Evolutionary conservation across 345 rosid species (phyloP), one percentile per base, ranked within the genome.

Genomic region (Hypericum perforatum): DNA sequence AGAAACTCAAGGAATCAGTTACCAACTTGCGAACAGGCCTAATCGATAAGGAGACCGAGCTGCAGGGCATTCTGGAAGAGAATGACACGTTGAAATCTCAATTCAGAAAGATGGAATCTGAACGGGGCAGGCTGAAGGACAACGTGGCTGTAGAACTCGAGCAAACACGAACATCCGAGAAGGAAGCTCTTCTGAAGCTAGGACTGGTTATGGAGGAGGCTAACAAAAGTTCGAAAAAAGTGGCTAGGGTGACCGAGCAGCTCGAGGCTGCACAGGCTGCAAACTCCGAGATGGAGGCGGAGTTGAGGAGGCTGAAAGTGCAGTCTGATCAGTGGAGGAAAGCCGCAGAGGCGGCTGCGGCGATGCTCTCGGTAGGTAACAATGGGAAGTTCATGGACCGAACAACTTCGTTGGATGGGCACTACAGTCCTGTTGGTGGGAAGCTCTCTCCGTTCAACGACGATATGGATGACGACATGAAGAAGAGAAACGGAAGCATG

Each of bases 161-260:
- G 49, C 65, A 60, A 14, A 77, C 73, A 7, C 72, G 67, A 57
- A 65, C 67, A 46, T 75, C 79, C 2, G 84, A 82, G 58, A 78
- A 61, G 56, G 95, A 87, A 43, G 78, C 78, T 7, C 56, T 78
- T 9, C 43, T 71, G 76, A 91, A 91, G 81, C 81, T 91, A 12
- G 80, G 78, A 10, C 7, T 49, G 38, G 37, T 29, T 16, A 51
- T 37, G 38, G 54, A 51, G 14, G 41, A 37, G 54, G 54, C 54
- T 32, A 41, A 37, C 13, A 51, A 37, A 11, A 51, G 54, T 41
- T 32, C 14, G 3, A 51, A 51, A 8, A 51, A 37, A 11, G 53
- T 9, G 53, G 53, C 11, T 10, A 49, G 53, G 37, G 53, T 49
- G 53, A 49, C 38, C 9, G 53, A 51, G 54, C 42, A 51, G 54